Evolutionary conservation across 2,329 filamentous ascomycete species (phyloP), one percentile per base, ranked within the genome.

Genomic region (Gaeumannomyces tritici): DNA sequence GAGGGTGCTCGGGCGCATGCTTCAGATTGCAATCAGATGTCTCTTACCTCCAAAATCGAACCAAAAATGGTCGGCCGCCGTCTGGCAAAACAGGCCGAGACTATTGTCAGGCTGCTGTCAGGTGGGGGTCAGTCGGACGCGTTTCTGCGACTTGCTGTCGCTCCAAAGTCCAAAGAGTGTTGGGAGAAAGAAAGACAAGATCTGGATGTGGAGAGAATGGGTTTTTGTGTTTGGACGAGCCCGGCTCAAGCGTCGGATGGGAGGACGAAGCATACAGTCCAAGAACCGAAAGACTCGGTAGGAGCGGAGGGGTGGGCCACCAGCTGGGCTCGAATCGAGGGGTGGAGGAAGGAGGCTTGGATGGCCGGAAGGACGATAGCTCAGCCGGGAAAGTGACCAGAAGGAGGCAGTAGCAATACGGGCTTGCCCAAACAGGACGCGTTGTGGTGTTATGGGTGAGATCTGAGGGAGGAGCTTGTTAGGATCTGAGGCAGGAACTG

Each of bases 141-240:
- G 29, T 54, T 54, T 60, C 27, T 42, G 42, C 59, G 26, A 47
- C 26, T 31, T 28, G 59, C 59, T 51, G 42, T 51, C 59, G 26
- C 54, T 60, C 59, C 59, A 60, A 60, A 60, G 42, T 54, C 42
- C 59, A 51, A 60, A 60, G 59, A 55, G 59, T 54, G 59, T 28
- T 24, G n/a, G 9, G 21, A 18, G 42, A 55, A 26, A 60, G 15
- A 26, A 35, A 60, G 35, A 29, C 24, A 51, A 60, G 42, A 51
- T 21, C 11, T 9, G 42, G 42, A 8, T 9, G 42, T 21, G 42
- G 42, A 51, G 42, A n/a, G 42, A 51, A 51, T 24, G 42, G 42
- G 7, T 9, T 51, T 21, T 9, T 21, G 21, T 51, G 13, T 51
- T 51, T 21, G 42, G n/a, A 51, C 21, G 42, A 51, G 42, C 2